These are phyloP conservation scores for Penicillium sp. DNA, from an alignment of 2,329 filamentous ascomycete species.

Conservation along the genomic window DNA sequence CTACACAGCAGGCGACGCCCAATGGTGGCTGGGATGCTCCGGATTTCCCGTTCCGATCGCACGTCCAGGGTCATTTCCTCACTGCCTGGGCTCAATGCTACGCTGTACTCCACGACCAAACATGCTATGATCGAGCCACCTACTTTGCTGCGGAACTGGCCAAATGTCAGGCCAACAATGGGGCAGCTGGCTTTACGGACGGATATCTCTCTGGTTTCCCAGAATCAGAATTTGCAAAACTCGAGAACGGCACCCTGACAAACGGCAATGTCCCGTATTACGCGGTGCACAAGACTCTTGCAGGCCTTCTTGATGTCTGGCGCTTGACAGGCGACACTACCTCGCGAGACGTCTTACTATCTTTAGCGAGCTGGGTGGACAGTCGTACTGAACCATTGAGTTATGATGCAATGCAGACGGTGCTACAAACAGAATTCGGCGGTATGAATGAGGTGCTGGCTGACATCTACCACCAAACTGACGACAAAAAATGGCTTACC, in stretches of 20 bases:
- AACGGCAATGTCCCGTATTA: conserved; percentile 1
- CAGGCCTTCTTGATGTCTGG: background rate
- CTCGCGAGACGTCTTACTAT: background rate
- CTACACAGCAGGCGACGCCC: conserved; percentile 45
- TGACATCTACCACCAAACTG: conserved; percentile 26
- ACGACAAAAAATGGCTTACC: conserved; percentile 47
- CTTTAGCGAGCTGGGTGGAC: background rate
- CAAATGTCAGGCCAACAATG: conserved; percentile 1
- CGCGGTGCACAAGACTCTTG: background rate
- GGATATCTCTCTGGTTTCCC: conserved; percentile 1
- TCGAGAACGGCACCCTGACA: background rate
- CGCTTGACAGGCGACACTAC: background rate
- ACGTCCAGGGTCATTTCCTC: conserved; percentile 52
- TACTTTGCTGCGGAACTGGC: conserved; percentile 39
- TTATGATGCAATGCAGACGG: background rate
- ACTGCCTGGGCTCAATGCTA: conserved; percentile 52
- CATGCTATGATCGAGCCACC: conserved; percentile 46
- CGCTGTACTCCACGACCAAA: conserved; percentile 42
- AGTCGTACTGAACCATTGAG: background rate
- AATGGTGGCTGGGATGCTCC: conserved; percentile 56
- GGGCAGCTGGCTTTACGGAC: background rate
- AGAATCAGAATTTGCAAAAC: background rate
- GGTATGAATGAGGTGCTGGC: conserved; percentile 16
- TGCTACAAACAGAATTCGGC: background rate
- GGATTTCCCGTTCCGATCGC: conserved; percentile 52